Base-by-base conservation (phyloP, 2,329 filamentous ascomycete species). In the Graphium sp. region DNA sequence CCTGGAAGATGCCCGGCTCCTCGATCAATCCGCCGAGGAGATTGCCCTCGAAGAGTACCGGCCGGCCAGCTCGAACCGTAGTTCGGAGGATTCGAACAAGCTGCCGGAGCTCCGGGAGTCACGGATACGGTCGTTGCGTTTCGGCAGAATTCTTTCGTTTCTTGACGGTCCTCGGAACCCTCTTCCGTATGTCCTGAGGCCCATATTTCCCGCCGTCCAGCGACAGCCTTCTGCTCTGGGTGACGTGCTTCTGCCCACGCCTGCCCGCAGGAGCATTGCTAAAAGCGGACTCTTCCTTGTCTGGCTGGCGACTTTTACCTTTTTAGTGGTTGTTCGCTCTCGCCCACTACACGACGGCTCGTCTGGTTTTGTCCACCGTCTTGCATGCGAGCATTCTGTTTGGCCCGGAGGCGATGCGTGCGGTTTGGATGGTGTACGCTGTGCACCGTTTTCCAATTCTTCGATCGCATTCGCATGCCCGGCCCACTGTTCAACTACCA, bases 391-490 rank as follows among this genome's bases (percentile, higher is more conserved):
- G 9, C 57, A 65, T 33, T 58, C 58, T 17, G 62, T 68, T 33
- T 74, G 67, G 66, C 55, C 49, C 17, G 39, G 62, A n/a, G n/a
- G n/a, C 28, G 59, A 58, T 15, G 52, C 52, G 21, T 75, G 70
- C 41, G 68, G 67, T 2, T 37, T 74, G 10, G 62, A 74, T 36
- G 69, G 70, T 4, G 56, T 65, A 33, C 47, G 57, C 14, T 75
- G 70, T 41, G 57, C 63, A 7, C 69, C 70, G 0, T 74, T 74
- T 36, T 52, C 53, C n/a, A 69, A 70, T 37, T 48, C 44, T 14
- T 55, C 57, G 1, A 54, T 71, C 35, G 49, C 66, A 2, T 74
- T 75, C 38, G 54, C 67, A 29, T 75, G 70, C 37, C 68, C 69
- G 2, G 66, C 64, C 7, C 61, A 64, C 35, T 74, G 70, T 40